Evolutionary conservation across 106 monocot species (phyloP).

Genomic region (Dioscorea dumetorum): DNA sequence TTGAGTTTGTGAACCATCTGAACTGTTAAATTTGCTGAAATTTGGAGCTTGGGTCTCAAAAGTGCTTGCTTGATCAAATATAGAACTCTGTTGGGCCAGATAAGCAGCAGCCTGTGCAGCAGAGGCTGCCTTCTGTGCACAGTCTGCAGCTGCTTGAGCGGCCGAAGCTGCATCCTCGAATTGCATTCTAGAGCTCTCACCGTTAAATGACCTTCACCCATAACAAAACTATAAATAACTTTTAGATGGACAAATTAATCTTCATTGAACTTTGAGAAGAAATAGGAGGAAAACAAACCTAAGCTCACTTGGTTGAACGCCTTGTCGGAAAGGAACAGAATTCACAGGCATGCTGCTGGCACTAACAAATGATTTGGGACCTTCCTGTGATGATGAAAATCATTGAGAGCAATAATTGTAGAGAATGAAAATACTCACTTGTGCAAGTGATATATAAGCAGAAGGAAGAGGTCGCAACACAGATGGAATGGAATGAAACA

Average conservation of each 20-base stretch:
- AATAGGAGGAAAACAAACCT: slow-evolving; percentile 14
- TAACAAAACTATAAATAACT: background rate
- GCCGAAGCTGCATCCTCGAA: slow-evolving; percentile 61
- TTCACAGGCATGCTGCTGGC: slow-evolving; percentile 54
- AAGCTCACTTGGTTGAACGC: slow-evolving; percentile 10
- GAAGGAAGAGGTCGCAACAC: background rate
- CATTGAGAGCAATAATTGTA: background rate
- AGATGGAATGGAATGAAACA: background rate
- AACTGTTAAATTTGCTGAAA: background rate
- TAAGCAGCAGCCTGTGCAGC: slow-evolving; percentile 68
- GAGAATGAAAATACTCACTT: background rate
- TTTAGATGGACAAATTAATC: background rate
- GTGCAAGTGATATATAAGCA: background rate
- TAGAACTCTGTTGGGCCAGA: slow-evolving; percentile 38
- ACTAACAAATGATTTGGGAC: slow-evolving; percentile 55
- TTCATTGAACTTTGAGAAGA: background rate
- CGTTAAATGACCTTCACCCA: slow-evolving; percentile 8
- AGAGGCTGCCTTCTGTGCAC: slow-evolving; percentile 51
- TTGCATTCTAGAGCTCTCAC: slow-evolving; percentile 13
- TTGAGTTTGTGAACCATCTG: slow-evolving; percentile 2
- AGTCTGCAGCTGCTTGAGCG: slow-evolving; percentile 68
- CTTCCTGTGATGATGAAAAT: slow-evolving; percentile 26
- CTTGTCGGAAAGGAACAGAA: slow-evolving; percentile 8
- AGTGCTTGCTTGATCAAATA: slow-evolving; percentile 6
- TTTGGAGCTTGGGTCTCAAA: background rate